Evolutionary conservation across 306 rosid species (phyloP), one percentile per base, ranked within the genome.

Genomic region (Dryas drummondii): DNA sequence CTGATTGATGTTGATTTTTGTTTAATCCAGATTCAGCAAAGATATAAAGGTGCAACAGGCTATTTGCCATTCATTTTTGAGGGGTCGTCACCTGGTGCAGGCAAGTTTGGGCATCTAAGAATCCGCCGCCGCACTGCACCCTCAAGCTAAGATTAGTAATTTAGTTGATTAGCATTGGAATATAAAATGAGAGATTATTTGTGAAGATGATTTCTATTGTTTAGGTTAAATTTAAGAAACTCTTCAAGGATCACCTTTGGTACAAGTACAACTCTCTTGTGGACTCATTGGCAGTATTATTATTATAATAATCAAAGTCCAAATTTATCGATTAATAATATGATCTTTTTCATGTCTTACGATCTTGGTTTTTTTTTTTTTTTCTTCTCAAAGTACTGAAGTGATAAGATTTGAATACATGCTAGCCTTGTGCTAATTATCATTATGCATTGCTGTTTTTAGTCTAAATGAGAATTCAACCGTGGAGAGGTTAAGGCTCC

Each of bases 51-150:
- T 42, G 98, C 96, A 11, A 92, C 97, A 0, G 98, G 96, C 16
- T 92, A 89, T 53, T 58, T 87, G 82, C 99, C 98, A 17, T 89
- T 76, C 60, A 42, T 88, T 75, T 90, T 94, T 68, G 97, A 94
- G 84, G 98, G 99, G 66, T 94, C 98, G 3, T 94, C 99, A 12
- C 97, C 99, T 0, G 98, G 93, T 56, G 97, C 98, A 1, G 94
- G 91, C n/a, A 92, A 83, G 82, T 92, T 94, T 41, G 98, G 97
- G 37, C 70, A 86, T 79, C 84, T 92, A 55, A 92, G 80, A 84
- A 59, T 94, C 78, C 84, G 86, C 64, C 87, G 91, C 4, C 88
- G 87, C 55, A 12, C 47, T 32, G 37, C 60, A 22, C 80, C 32
- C 22, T 40, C 3, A 68, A 74, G 71, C 71, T 15, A 45, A 57